phyloP scores from a whole-genome alignment of 805 yeast genomes.

The Saturnispora besseyi region DNA sequence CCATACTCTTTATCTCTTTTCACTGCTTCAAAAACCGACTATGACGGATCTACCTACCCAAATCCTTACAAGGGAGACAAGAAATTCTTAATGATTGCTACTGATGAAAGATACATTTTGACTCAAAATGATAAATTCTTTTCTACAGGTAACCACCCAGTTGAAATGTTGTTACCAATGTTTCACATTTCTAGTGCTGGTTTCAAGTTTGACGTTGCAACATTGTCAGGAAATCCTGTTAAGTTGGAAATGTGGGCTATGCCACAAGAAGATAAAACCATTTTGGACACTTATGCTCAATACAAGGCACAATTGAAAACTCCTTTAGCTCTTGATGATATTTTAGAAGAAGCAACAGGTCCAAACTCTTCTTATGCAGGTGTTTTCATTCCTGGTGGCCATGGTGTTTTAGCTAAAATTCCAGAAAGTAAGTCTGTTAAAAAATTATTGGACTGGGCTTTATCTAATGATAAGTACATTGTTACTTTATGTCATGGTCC shows the following conservation, averaged over 20 bases:
- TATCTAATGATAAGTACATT: constrained; percentile 7
- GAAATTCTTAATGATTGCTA: constrained; percentile 4
- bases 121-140: constrained; percentile 8
- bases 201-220: constrained; percentile 9
- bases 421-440: constrained; percentile 7
- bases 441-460: constrained; percentile 8
- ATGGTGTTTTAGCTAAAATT: constrained; percentile 8
- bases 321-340: constrained; percentile 2
- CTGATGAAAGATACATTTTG: constrained; percentile 10
- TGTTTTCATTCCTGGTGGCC: constrained; percentile 11
- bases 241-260: constrained; percentile 11
- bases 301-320: background rate
- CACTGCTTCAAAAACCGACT: constrained; percentile 7
- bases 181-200: constrained; percentile 10
- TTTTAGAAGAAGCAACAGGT: constrained; percentile 2
- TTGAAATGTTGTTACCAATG: constrained; percentile 10
- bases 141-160: constrained; percentile 12
- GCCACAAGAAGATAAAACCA: constrained; percentile 9
- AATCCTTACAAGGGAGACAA: constrained; percentile 5
- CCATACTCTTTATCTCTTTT: constrained; percentile 11
- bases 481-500: constrained; percentile 10
- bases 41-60: constrained; percentile 10
- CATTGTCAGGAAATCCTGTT: constrained; percentile 9
- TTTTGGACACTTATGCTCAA: constrained; percentile 5
- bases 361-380: constrained; percentile 8